Evolutionary conservation across 2,329 filamentous ascomycete species (phyloP).

Genomic region (Coniochaeta sp.): DNA sequence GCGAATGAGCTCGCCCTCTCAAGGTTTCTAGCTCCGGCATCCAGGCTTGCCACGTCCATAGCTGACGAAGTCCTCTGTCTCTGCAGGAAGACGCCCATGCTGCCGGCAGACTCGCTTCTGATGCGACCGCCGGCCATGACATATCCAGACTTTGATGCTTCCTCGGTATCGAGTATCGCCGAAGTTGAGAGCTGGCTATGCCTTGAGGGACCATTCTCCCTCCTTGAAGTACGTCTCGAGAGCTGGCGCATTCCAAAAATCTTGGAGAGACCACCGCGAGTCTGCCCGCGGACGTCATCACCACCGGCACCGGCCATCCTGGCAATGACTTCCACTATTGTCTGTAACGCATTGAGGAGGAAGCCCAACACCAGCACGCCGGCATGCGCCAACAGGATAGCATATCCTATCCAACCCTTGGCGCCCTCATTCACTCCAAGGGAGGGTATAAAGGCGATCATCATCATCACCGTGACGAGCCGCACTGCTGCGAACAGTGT

Average conservation of each 20-base stretch:
- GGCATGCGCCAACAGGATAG: slow-evolving; percentile 78
- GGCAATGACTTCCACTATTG: slow-evolving; percentile 79
- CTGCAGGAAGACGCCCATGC: slow-evolving; percentile 41
- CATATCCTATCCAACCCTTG: slow-evolving; percentile 93
- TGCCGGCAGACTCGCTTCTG: slow-evolving; percentile 54
- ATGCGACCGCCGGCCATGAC: slow-evolving; percentile 44
- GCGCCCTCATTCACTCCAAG: slow-evolving; percentile 69
- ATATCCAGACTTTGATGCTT: slow-evolving; percentile 55
- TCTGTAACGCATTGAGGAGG: slow-evolving; percentile 85
- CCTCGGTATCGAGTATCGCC: slow-evolving; percentile 68
- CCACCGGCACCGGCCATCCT: slow-evolving; percentile 76
- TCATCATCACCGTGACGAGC: slow-evolving; percentile 66
- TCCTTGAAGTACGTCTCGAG: slow-evolving; percentile 61
- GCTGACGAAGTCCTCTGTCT: slow-evolving; percentile 47
- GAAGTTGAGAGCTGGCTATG: slow-evolving; percentile 77
- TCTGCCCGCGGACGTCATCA: slow-evolving; percentile 60
- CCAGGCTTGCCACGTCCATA: slow-evolving; percentile 39
- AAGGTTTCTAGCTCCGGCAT: slow-evolving; percentile 37
- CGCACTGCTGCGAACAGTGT: slow-evolving; percentile 74
- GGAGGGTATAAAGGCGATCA: slow-evolving; percentile 77
- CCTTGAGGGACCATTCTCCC: slow-evolving; percentile 53
- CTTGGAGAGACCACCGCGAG: slow-evolving; percentile 77
- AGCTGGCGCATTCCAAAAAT: slow-evolving; percentile 89
- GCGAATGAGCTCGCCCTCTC: slow-evolving; percentile 57
- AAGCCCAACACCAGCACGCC: slow-evolving; percentile 85